Evolutionary conservation across 805 yeast species (phyloP), one percentile per base, ranked within the genome.

Genomic region (Candida nemodendra): DNA sequence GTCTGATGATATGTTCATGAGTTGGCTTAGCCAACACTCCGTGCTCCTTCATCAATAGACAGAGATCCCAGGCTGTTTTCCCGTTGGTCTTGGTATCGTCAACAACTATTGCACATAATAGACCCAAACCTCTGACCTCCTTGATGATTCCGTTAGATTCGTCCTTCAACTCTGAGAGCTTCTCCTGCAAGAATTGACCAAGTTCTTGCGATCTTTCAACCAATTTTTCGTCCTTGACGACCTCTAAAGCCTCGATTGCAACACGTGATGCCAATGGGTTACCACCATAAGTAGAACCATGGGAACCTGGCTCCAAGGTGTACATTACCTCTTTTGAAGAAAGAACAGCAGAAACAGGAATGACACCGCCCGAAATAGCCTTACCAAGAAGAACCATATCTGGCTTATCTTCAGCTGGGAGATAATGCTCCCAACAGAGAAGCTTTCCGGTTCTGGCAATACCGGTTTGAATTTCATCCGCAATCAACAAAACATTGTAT

Each of bases 381-480:
- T 91, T 91, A 57, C 97, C 98, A 53, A 91, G 75, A 27, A 89
- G 69, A 18, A 91, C 80, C 50, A 91, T 72, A 67, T 91, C 98
- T 30, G 98, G 98, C 63, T 84, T 84, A 49, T 86, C 84, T 43
- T 70, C 71, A 45, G 62, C 63, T 43, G 82, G 81, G n/a, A 57
- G 38, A 35, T 56, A 57, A 66, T 91, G 97, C 68, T 91, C 95
- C 66, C 80, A 82, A 62, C 96, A 88, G 45, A 91, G 74, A 76
- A 91, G 73, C 69, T 85, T 86, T 58, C 98, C 98, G 19, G 98
- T 91, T 74, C 98, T 83, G 33, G 95, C 98, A 61, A 91, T 79
- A 66, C 98, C 98, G 18, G 98, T 90, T 70, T 91, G 98, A 61
- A 91, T 88, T 72, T 91, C 98, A 62, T 91, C 98, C 59, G 95